Percentiles rank a stretch among this genome's conserved stretches.
Evolutionary conservation across 805 yeast genomes (phyloP).

Genomic region (Cyberlindnera euphorbiiphila): DNA sequence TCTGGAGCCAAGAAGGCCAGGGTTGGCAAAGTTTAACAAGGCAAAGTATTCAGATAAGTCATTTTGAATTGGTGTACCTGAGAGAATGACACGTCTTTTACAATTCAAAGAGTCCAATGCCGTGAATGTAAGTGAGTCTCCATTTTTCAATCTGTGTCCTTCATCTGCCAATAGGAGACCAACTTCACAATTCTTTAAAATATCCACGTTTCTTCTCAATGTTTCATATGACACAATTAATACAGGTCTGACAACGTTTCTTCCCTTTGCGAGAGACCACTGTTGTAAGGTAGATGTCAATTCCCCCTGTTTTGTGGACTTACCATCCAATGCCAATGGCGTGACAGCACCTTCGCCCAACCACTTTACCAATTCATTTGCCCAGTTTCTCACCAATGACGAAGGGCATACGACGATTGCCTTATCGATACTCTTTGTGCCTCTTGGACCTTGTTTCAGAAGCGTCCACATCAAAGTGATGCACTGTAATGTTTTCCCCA

Average conservation of each 20-base stretch:
- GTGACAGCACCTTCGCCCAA: conserved; percentile 86
- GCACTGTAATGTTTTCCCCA: conserved; percentile 89
- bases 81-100: conserved; percentile 82
- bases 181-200: conserved; percentile 68
- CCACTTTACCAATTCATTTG: conserved; percentile 94
- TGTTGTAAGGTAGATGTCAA: conserved; percentile 62
- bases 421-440: conserved; percentile 76
- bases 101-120: conserved; percentile 82
- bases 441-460: conserved; percentile 81
- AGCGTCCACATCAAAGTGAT: conserved; percentile 90
- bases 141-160: conserved; percentile 81
- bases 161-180: conserved; percentile 86
- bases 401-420: conserved; percentile 95
- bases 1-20: conserved; percentile 85
- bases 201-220: conserved; percentile 76
- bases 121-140: conserved; percentile 87
- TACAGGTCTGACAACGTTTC: conserved; percentile 89
- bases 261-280: conserved; percentile 87
- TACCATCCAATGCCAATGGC: conserved; percentile 91
- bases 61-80: conserved; percentile 97
- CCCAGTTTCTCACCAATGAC: conserved; percentile 93
- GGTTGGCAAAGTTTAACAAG: conserved; percentile 85
- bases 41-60: conserved; percentile 94
- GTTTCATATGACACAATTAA: conserved; percentile 94
- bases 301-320: conserved; percentile 66